A percentile compares a stretch with the other conserved stretches of the same genome.
These are phyloP conservation scores for Casuarina equisetifolia DNA, from an alignment of 306 rosid genomes.

Conservation along the genomic window DNA sequence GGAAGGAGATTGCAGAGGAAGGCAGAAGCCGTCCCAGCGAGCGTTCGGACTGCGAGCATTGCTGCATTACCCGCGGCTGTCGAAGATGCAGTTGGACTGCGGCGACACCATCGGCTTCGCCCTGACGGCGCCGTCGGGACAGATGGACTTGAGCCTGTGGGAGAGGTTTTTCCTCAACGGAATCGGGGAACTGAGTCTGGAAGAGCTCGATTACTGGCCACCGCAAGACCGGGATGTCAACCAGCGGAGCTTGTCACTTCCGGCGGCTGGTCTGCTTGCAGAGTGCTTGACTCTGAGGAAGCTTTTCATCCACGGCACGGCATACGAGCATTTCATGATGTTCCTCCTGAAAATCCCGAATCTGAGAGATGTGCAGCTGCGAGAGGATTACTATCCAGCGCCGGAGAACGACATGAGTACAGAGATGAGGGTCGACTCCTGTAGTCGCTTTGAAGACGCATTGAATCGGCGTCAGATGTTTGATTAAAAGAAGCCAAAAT, in stretches of 20 bases:
- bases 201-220: conserved; percentile 87
- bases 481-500: conserved; percentile 40
- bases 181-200: conserved; percentile 53
- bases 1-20: conserved; percentile 80
- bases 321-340: conserved; percentile 79
- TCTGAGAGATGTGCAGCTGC: conserved; percentile 74
- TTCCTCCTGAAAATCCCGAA: conserved; percentile 56
- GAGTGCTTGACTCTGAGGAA: conserved; percentile 69
- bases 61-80: conserved; percentile 51
- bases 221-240: conserved; percentile 84
- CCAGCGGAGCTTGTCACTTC: conserved; percentile 72
- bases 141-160: conserved; percentile 89
- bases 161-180: conserved; percentile 86
- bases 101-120: conserved; percentile 82
- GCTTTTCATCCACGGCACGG: conserved; percentile 85
- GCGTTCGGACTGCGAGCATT: conserved; percentile 70
- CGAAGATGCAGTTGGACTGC: conserved; percentile 81
- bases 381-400: conserved; percentile 85
- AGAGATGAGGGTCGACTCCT: conserved; percentile 85
- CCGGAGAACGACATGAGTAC: conserved; percentile 89
- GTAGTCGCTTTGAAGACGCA: conserved; percentile 89
- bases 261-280: conserved; percentile 74
- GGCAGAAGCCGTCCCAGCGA: conserved; percentile 41
- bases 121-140: conserved; percentile 72
- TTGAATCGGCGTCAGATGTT: conserved; percentile 56